Conservation (phyloP, 2,329 filamentous ascomycete species). For the Microascus cirrosus region DNA sequence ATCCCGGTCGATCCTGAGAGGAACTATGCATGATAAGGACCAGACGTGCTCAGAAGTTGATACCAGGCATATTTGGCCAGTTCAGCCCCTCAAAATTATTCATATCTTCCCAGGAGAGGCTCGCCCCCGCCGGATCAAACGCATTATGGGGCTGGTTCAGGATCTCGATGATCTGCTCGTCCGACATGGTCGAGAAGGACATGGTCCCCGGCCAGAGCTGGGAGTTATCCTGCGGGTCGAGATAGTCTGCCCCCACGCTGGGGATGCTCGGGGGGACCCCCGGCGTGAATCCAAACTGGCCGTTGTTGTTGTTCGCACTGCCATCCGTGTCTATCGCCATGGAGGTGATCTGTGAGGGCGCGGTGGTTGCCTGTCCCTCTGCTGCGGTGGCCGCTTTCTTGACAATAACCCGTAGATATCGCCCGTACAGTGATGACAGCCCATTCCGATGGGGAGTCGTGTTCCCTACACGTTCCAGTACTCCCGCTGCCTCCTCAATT, state of each 20-base stretch:
- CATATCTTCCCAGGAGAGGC: slow-evolving; percentile 48
- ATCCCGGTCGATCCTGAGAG: not conserved
- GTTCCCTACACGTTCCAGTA: slow-evolving; percentile 57
- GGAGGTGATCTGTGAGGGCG: not conserved
- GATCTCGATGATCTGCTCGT: slow-evolving; percentile 55
- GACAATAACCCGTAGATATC: slow-evolving; percentile 31
- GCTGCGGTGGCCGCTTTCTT: slow-evolving; percentile 20
- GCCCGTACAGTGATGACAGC: slow-evolving; percentile 41
- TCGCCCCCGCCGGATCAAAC: slow-evolving; percentile 42
- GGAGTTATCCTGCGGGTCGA: not conserved
- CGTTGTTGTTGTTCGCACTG: slow-evolving; percentile 5
- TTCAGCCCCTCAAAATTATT: slow-evolving; percentile 47
- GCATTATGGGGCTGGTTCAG: slow-evolving; percentile 51
- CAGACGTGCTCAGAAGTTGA: slow-evolving; percentile 18
- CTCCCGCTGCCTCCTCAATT: slow-evolving; percentile 57
- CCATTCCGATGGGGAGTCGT: slow-evolving; percentile 57
- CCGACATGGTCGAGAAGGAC: slow-evolving; percentile 59
- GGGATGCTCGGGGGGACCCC: slow-evolving; percentile 27
- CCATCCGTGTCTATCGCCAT: not conserved
- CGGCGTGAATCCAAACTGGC: slow-evolving; percentile 16
- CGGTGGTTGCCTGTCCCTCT: slow-evolving; percentile 5
- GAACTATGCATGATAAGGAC: not conserved
- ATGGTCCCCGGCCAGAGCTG: slow-evolving; percentile 15
- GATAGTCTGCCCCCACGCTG: not conserved
- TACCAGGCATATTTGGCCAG: slow-evolving; percentile 30